phyloP scores from a whole-genome alignment of 192 early-diverging fungal genomes.

The Coemansia interrupta region DNA sequence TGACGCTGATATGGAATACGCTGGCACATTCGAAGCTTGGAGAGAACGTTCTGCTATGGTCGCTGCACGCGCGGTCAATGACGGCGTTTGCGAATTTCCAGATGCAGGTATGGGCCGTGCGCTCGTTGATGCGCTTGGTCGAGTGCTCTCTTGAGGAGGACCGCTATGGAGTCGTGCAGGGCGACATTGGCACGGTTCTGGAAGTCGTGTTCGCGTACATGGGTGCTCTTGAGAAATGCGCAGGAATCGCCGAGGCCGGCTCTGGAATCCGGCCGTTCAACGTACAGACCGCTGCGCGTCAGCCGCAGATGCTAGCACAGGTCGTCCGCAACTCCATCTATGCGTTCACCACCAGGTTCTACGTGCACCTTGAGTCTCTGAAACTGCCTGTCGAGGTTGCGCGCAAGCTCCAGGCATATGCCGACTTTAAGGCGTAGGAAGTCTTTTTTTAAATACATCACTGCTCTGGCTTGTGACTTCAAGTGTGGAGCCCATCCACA shows the following conservation, averaged over 20 bases:
- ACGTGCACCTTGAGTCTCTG: conserved; percentile 43
- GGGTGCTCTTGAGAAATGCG: conserved; percentile 31
- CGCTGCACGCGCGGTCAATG: conserved; percentile 24
- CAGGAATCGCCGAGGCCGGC: conserved; percentile 7
- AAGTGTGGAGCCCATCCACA: too few species aligned
- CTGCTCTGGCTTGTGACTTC: not conserved
- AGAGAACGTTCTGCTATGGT: conserved; percentile 28
- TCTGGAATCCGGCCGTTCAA: conserved; percentile 10
- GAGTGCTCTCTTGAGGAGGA: conserved; percentile 46
- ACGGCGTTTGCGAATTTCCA: conserved; percentile 46
- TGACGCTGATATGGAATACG: conserved; percentile 36
- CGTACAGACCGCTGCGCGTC: conserved; percentile 29
- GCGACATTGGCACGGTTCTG: conserved; percentile 33
- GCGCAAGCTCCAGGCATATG: conserved; percentile 41
- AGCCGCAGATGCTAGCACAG: conserved; percentile 46
- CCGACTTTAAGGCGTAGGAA: conserved; percentile 40
- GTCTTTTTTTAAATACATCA: too few species aligned
- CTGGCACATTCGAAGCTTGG: conserved; percentile 39
- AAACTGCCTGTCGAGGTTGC: conserved; percentile 34
- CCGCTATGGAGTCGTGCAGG: conserved; percentile 46
- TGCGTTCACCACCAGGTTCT: conserved; percentile 36
- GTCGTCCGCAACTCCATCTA: conserved; percentile 45
- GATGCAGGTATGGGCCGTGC: conserved; percentile 48
- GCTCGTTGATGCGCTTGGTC: conserved; percentile 42
- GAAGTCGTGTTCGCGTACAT: conserved; percentile 34